Base-by-base conservation (phyloP, 768 basidiomycete genomes). In the Infundibulicybe gibba region DNA sequence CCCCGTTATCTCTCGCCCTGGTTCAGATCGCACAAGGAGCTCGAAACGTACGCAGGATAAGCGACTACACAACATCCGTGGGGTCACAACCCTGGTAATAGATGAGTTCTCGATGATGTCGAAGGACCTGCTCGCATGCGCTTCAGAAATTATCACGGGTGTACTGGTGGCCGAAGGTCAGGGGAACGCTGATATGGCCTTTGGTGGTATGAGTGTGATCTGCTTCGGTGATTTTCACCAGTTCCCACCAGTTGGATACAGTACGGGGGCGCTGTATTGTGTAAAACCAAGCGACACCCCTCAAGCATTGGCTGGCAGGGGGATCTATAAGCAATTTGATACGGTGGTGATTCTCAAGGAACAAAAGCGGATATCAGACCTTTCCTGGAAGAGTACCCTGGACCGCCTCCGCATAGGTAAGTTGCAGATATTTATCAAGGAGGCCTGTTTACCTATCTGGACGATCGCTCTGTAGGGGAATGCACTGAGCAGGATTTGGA, bases 141-240 rank as follows among this genome's bases (percentile, higher is more conserved):
- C 61, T 1, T 66, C 63, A 0, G 38, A 48, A n/a, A 44, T 63
- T 3, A 47, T 63, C 2, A 43, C 46, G 1, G 41, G 52, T 1
- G 58, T 49, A 0, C 44, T 45, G 20, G 44, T 32, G 12, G 41
- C 42, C 30, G 43, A 6, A 17, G 48, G 38, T 8, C 38, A 30
- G 3, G 52, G 48, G 0, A 43, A 52, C 5, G 15, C 49, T 0
- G 47, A 50, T 0, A 4, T 41, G 2, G 50, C 63, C 0, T 75
- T 74, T 49, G 67, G 66, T 2, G 67, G 70, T 0, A 55, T 73
- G 45, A 69, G 66, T 46, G 55, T 76, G 4, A 67, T 75, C 3
- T 16, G 75, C 3, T 54, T 56, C 16, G 74, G 75, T 0, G 71
- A 75, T 43, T 63, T 74, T 12, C 71, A 76, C 45, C 75, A 74